Evolutionary conservation across 306 rosid species (phyloP).

Genomic region (Fragaria nilgerrensis): DNA sequence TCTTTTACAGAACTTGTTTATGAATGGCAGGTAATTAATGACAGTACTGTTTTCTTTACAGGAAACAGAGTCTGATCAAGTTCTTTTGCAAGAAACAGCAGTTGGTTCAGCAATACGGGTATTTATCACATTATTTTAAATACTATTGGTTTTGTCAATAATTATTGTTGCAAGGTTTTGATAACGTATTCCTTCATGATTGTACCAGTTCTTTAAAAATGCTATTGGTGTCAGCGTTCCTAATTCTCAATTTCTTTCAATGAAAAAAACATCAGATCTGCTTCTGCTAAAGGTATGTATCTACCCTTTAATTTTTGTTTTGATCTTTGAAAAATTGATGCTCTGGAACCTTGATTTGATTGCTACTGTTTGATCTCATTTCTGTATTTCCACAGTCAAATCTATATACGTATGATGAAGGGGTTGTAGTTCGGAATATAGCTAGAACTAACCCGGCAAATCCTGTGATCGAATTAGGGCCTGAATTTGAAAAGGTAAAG

Average conservation of each 20-base stretch:
- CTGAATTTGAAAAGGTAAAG: constrained; percentile 69
- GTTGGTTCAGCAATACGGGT: constrained; percentile 51
- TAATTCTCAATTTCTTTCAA: constrained; percentile 48
- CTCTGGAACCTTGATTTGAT: constrained; percentile 4
- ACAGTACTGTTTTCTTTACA: constrained; percentile 26
- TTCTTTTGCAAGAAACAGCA: constrained; percentile 38
- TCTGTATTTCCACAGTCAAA: constrained; percentile 58
- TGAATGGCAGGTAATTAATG: constrained; percentile 24
- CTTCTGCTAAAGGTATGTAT: constrained; percentile 55
- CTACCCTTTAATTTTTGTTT: constrained; percentile 1
- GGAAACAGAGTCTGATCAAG: constrained; percentile 39
- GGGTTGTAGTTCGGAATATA: constrained; percentile 55
- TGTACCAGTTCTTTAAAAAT: constrained; percentile 50
- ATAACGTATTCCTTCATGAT: constrained; percentile 15
- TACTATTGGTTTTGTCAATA: background rate
- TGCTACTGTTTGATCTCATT: constrained; percentile 9
- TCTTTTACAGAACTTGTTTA: background rate
- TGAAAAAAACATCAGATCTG: constrained; percentile 61
- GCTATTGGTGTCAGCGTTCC: constrained; percentile 57
- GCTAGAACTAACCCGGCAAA: constrained; percentile 54
- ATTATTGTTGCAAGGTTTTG: constrained; percentile 15
- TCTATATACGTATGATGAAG: constrained; percentile 48
- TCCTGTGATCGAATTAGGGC: constrained; percentile 67
- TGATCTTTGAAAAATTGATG: background rate
- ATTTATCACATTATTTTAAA: constrained; percentile 6